Evolutionary conservation across 148 eudicot genomes (phyloP).

Genomic region (Silene conica): DNA sequence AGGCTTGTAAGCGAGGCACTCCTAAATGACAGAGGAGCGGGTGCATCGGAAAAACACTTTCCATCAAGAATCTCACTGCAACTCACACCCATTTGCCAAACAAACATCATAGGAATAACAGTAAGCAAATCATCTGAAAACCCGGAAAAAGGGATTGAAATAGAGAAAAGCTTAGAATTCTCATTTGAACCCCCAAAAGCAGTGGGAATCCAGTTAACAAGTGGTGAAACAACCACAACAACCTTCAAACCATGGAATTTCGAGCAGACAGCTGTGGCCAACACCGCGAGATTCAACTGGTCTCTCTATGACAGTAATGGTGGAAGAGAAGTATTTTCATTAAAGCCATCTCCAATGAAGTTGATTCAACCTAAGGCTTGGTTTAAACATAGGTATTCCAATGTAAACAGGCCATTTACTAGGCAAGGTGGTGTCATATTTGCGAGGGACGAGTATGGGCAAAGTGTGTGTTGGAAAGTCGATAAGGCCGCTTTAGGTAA

Average conservation of each 20-base stretch:
- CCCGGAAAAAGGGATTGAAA: constrained; percentile 49
- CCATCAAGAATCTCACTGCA: constrained; percentile 74
- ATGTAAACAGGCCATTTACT: constrained; percentile 63
- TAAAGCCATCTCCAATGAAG: constrained; percentile 57
- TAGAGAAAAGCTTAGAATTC: constrained; percentile 53
- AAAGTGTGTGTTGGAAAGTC: constrained; percentile 73
- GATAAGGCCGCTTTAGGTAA: constrained; percentile 45
- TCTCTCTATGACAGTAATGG: constrained; percentile 54
- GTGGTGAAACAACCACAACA: constrained; percentile 50
- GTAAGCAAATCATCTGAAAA: constrained; percentile 80
- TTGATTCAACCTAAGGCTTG: constrained; percentile 65
- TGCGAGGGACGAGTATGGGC: constrained; percentile 73
- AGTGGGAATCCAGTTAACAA: constrained; percentile 48
- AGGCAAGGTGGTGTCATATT: constrained; percentile 84
- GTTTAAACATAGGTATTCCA: constrained; percentile 75
- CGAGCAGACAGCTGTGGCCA: constrained; percentile 68
- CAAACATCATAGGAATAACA: constrained; percentile 58
- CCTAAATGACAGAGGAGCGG: constrained; percentile 67
- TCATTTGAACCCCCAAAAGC: constrained; percentile 49
- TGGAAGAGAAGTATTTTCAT: constrained; percentile 78
- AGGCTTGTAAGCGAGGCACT: constrained; percentile 52
- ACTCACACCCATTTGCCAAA: constrained; percentile 54
- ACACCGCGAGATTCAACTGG: constrained; percentile 67
- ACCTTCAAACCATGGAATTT: constrained; percentile 83
- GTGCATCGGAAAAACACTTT: constrained; percentile 79